Evolutionary conservation across 2,329 filamentous ascomycete genomes (phyloP).

Genomic region (Aspergillus sclerotialis): DNA sequence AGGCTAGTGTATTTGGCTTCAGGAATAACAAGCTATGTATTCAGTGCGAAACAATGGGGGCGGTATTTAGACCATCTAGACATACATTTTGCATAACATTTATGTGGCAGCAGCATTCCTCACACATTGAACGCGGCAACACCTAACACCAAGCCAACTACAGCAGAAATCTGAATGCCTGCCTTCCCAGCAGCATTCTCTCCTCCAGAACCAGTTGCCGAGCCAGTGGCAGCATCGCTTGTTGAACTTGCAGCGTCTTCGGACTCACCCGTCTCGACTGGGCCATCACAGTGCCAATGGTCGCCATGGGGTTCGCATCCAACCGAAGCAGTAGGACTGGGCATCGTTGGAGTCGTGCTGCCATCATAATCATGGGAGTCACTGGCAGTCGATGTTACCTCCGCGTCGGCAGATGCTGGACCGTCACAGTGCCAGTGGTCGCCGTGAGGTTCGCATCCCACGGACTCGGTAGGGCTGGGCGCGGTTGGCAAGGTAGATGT

Average conservation of each 20-base stretch:
- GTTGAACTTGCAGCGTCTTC: no score
- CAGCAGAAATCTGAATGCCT: slow-evolving; percentile 3
- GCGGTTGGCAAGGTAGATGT: slow-evolving; percentile 3
- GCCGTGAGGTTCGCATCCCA: slow-evolving; percentile 14
- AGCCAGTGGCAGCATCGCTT: slow-evolving; percentile 4
- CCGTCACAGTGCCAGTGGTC: slow-evolving; percentile 26
- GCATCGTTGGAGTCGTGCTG: slow-evolving; percentile 7
- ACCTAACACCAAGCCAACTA: slow-evolving; percentile 9
- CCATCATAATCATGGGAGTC: neutral
- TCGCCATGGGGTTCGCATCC: slow-evolving; percentile 16
- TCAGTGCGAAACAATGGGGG: no score
- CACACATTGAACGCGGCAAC: slow-evolving; percentile 7
- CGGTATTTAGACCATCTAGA: no score
- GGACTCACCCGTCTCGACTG: slow-evolving; percentile 5
- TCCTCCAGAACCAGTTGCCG: slow-evolving; percentile 4
- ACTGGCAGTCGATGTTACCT: slow-evolving; percentile 1
- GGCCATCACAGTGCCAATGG: slow-evolving; percentile 17
- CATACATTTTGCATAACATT: no score
- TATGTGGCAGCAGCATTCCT: no score
- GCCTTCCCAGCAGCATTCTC: slow-evolving; percentile 6
- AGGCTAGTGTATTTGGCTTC: no score
- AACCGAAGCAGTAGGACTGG: slow-evolving; percentile 16
- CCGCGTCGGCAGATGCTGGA: slow-evolving; percentile 10
- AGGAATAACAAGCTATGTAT: no score
- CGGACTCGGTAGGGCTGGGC: slow-evolving; percentile 17